phyloP scores from a whole-genome alignment of 805 yeast genomes.

The Priceomyces medius region DNA sequence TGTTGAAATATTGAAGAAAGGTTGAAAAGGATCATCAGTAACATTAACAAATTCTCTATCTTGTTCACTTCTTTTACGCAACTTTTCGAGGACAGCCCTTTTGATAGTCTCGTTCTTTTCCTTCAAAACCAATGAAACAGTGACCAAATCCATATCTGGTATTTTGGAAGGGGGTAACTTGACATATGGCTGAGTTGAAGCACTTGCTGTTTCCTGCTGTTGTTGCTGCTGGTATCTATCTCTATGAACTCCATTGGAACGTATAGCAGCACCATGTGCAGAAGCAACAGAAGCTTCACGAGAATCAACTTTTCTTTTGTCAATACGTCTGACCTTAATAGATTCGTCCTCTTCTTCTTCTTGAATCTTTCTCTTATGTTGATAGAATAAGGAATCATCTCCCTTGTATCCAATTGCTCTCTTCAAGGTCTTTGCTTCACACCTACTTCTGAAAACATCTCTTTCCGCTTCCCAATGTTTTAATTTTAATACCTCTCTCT shows the following conservation, averaged over 20 bases:
- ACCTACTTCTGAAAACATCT: slow-evolving; percentile 70
- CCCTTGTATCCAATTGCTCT: slow-evolving; percentile 74
- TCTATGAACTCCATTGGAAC: slow-evolving; percentile 13
- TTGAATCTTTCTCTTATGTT: slow-evolving; percentile 65
- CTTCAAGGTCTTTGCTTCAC: slow-evolving; percentile 69
- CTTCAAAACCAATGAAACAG: slow-evolving; percentile 70
- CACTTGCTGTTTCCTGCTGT: slow-evolving; percentile 16
- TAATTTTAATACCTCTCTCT: slow-evolving; percentile 66
- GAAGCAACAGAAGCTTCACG: slow-evolving; percentile 15
- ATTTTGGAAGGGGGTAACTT: slow-evolving; percentile 86
- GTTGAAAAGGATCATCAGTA: slow-evolving; percentile 84
- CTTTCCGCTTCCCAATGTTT: slow-evolving; percentile 62
- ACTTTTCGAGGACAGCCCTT: slow-evolving; percentile 81
- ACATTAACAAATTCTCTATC: slow-evolving; percentile 79
- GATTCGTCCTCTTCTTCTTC: slow-evolving; percentile 36
- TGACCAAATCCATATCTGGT: slow-evolving; percentile 86
- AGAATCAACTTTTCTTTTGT: slow-evolving; percentile 18
- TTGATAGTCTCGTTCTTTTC: slow-evolving; percentile 78
- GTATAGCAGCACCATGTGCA: slow-evolving; percentile 10
- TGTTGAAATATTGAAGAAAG: slow-evolving; percentile 66
- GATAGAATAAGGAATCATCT: slow-evolving; percentile 78
- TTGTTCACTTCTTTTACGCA: slow-evolving; percentile 66
- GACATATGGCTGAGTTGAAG: slow-evolving; percentile 71
- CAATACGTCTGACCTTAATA: slow-evolving; percentile 21
- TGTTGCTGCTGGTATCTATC: slow-evolving; percentile 12